These are phyloP conservation scores for Boletus reticulatus DNA, from an alignment of 768 basidiomycete genomes.

Conservation along the genomic window DNA sequence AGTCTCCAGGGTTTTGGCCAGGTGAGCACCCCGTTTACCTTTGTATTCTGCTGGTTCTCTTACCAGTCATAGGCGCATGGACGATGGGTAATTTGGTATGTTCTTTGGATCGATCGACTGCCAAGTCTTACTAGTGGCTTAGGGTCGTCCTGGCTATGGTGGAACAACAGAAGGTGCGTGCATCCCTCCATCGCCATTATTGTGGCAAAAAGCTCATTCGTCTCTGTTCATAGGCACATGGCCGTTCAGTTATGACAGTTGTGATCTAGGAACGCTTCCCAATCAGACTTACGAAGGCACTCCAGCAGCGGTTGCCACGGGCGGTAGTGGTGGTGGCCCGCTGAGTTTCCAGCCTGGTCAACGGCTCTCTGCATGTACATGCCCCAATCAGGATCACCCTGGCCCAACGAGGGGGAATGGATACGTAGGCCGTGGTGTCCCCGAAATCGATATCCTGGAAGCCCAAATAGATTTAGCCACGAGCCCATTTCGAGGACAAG, in stretches of 20 bases:
- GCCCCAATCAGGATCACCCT: slow-evolving; percentile 81
- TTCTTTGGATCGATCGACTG: not conserved
- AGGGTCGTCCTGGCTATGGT: slow-evolving; percentile 87
- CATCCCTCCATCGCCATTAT: not conserved
- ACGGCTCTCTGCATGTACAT: slow-evolving; percentile 84
- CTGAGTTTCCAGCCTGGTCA: slow-evolving; percentile 87
- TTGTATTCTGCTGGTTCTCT: not conserved
- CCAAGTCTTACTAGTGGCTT: slow-evolving; percentile 27
- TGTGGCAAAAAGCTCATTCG: not conserved
- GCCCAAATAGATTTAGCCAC: slow-evolving; percentile 59
- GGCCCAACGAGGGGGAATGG: slow-evolving; percentile 55
- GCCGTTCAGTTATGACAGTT: slow-evolving; percentile 83
- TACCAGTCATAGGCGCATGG: slow-evolving; percentile 51
- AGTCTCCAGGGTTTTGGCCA: slow-evolving; percentile 81
- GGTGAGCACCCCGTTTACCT: slow-evolving; percentile 43
- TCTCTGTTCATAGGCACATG: slow-evolving; percentile 41
- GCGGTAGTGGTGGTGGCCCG: slow-evolving; percentile 44
- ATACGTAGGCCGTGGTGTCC: slow-evolving; percentile 67
- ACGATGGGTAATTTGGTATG: slow-evolving; percentile 67
- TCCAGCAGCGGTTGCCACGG: slow-evolving; percentile 58
- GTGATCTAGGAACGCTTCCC: slow-evolving; percentile 84
- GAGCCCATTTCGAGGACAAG: slow-evolving; percentile 54
- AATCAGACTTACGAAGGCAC: slow-evolving; percentile 70
- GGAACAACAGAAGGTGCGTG: slow-evolving; percentile 75
- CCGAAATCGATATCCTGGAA: slow-evolving; percentile 94